These are phyloP conservation scores for Thraustochytrium striatum DNA, from an alignment of 352 stramenopile species.

Conservation along the genomic window DNA sequence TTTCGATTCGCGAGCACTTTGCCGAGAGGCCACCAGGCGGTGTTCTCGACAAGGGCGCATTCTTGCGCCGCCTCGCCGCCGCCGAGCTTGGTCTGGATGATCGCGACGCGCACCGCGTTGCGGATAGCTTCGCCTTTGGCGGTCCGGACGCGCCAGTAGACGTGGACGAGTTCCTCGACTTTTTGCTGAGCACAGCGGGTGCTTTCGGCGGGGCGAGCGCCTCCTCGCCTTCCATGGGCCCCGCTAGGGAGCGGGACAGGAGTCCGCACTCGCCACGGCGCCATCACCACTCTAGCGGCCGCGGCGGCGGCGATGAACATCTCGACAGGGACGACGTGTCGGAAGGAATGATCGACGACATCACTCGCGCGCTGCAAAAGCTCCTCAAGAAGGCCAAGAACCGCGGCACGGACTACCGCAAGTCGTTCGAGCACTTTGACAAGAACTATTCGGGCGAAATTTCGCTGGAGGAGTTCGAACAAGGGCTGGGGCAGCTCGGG, in stretches of 20 bases:
- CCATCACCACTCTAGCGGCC: no score
- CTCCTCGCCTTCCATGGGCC: not conserved
- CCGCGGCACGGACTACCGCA: slow-evolving; percentile 33
- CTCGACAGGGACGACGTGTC: not conserved
- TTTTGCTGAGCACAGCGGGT: not conserved
- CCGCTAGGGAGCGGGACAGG: no score
- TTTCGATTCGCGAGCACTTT: not conserved
- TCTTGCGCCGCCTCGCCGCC: not conserved
- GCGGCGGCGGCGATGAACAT: no score
- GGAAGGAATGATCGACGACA: not conserved
- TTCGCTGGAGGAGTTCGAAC: slow-evolving; percentile 14
- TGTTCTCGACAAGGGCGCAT: not conserved
- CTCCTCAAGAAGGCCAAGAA: not conserved
- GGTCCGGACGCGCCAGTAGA: not conserved
- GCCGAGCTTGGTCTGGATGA: slow-evolving; percentile 17
- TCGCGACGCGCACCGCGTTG: not conserved
- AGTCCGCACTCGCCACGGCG: not conserved
- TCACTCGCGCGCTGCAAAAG: not conserved
- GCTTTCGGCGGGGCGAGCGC: no score
- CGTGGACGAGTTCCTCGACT: slow-evolving; percentile 19
- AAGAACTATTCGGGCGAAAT: slow-evolving; percentile 27
- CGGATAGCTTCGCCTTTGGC: slow-evolving; percentile 28
- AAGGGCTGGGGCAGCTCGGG: slow-evolving; percentile 1
- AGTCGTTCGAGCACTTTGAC: slow-evolving; percentile 45
- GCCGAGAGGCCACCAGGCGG: not conserved